A percentile compares a stretch with the other conserved stretches of the same genome.
These are phyloP conservation scores for Colletotrichum tofieldiae DNA, from an alignment of 2,329 filamentous ascomycete species.

Conservation along the genomic window DNA sequence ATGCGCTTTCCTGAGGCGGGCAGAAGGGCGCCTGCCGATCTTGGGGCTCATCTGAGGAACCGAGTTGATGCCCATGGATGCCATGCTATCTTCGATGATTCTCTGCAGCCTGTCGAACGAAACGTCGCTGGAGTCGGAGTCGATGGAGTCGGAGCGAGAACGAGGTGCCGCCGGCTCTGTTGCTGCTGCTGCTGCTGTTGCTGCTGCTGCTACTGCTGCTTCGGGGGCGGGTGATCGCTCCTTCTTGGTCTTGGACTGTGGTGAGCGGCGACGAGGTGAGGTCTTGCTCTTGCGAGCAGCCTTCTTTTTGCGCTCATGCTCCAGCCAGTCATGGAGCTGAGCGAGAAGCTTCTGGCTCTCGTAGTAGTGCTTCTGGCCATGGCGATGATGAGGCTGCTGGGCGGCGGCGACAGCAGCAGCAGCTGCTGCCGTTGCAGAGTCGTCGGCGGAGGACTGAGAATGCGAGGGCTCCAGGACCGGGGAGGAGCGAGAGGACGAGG, in stretches of 20 bases:
- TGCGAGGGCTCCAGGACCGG: conserved; percentile 54
- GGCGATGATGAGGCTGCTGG: conserved; percentile 49
- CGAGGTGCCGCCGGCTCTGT: conserved; percentile 28
- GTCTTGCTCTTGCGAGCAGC: conserved; percentile 67
- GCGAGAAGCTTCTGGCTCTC: conserved; percentile 73
- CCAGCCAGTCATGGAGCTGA: conserved; percentile 87
- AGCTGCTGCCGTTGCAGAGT: conserved; percentile 35
- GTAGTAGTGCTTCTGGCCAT: conserved; percentile 56
- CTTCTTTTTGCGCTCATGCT: conserved; percentile 82
- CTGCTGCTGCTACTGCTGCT: conserved; percentile 33
- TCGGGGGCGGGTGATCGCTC: conserved; percentile 30
- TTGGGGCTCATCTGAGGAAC: conserved; percentile 62
- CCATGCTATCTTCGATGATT: conserved; percentile 81
- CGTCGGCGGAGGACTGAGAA: conserved; percentile 48
- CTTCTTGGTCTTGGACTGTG: conserved; percentile 39
- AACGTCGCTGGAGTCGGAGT: conserved; percentile 77
- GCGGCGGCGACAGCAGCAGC: background rate
- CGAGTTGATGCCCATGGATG: conserved; percentile 64
- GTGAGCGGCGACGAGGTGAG: conserved; percentile 57
- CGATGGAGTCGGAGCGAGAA: conserved; percentile 68
- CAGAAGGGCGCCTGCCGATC: conserved; percentile 59
- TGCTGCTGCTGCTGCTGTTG: conserved; percentile 11
- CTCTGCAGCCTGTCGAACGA: conserved; percentile 86
- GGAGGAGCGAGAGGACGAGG: conserved; percentile 65
- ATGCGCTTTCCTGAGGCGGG: conserved; percentile 55